Base-by-base conservation (phyloP, 2,329 filamentous ascomycete genomes). In the Fusarium incarnatum region DNA sequence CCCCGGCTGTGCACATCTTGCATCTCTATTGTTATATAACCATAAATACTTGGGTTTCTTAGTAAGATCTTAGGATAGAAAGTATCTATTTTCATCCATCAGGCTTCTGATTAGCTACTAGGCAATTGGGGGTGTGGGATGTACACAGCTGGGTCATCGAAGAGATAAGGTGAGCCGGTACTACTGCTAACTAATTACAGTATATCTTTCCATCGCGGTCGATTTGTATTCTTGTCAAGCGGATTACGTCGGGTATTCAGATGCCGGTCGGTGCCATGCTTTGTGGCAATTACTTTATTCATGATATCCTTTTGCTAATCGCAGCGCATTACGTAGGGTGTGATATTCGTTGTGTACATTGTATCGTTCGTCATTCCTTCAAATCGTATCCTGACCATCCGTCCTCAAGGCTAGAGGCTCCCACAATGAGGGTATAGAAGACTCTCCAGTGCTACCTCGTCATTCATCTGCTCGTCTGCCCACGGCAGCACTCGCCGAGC, bases 391-490 rank as follows among this genome's bases (percentile, higher is more conserved):
- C 23, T 45, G 5, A 18, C 30, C n/a, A 46, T 44, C 34, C 22
- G 46, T 44, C 22, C n/a, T 8, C 10, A 16, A 28, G 28, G n/a
- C 44, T 56, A 65, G 34, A 55, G 45, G 34, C 30, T 57, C 25
- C 48, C 68, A 22, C 44, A 56, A 46, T 61, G 52, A 42, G 46
- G 23, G 34, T 71, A 57, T 32, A 61, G 22, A 56, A 71, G 41
- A 28, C 28, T 71, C 16, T 64, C 64, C 3, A 64, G 40, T 10
- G 59, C 28, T 42, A 64, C 64, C 11, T 68, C 63, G 8, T 71
- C 63, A 40, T 61, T 57, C 30, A 56, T 61, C 22, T 56, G 55
- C 8, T 57, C 54, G 16, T 64, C 60, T 30, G 40, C 56, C 68
- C 68, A 68, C 32, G 68, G 68, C 15, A 55, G 34, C 12, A 52